Base-by-base conservation (phyloP, 116 monocot species). In the Trichopus zeylanicus region DNA sequence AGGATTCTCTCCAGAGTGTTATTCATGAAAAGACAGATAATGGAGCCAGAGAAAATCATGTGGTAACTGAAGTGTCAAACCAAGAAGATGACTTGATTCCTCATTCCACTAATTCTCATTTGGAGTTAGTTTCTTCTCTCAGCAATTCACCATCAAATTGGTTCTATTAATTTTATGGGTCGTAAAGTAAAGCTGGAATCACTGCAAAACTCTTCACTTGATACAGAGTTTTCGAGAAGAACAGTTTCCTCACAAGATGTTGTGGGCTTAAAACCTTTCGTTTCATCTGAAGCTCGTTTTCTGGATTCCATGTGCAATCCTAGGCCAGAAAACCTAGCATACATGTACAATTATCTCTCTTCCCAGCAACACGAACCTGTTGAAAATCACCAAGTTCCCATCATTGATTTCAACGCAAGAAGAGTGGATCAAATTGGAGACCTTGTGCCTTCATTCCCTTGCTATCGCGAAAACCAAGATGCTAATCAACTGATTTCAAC, bases 91-190 rank as follows among this genome's bases (percentile, higher is more conserved):
- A 33, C 16, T 29, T 24, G 24, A n/a, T 10, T 67, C 31, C 62
- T 26, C 4, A 51, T 12, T 69, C 55, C 7, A 24, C 38, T 13
- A 16, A 48, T 46, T 25, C 16, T 29, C 55, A 63, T 61, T 34
- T 78, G 29, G 70, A 73, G 25, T 34, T 53, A 0, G 48, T 68
- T 42, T 65, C 83, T 62, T 77, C 77, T 18, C 55, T 56, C 53
- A 72, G 60, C 55, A 61, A 59, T 47, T n/a, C 67, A 72, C 53
- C 72, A 47, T 28, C 60, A 67, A 31, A 49, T 55, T 10, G 18
- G 53, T 51, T 23, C 64, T 35, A 38, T 63, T 10, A 26, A 3
- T 42, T n/a, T 28, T 59, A 5, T 47, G 19, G 46, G 65, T 49
- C 29, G n/a, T n/a, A n/a, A 76, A 47, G 56, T 29, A 64, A 29